These are phyloP conservation scores for Solanum dulcamara DNA, from an alignment of 257 asterid species.

Conservation along the genomic window DNA sequence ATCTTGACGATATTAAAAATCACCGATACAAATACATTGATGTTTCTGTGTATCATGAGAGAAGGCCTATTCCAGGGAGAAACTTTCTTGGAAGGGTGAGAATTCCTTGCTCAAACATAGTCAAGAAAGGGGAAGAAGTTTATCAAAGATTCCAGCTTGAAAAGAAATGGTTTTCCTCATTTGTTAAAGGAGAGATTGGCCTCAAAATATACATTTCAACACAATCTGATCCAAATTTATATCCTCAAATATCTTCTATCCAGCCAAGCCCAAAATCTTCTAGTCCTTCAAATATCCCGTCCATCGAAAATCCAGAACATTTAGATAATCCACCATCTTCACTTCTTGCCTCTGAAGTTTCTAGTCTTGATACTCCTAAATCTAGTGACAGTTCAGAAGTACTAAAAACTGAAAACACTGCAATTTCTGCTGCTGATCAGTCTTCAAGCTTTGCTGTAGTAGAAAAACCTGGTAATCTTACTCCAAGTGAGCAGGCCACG, in stretches of 20 bases:
- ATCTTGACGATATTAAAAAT: constrained; percentile 23
- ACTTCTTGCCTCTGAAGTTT: constrained; percentile 7
- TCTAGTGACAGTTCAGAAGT: not conserved
- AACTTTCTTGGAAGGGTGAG: constrained; percentile 55
- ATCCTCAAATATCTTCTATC: not conserved
- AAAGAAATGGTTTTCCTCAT: constrained; percentile 33
- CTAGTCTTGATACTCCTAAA: constrained; percentile 3
- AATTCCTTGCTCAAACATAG: constrained; percentile 51
- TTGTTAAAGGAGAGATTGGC: constrained; percentile 56
- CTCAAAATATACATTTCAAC: constrained; percentile 40
- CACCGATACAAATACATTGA: constrained; percentile 25
- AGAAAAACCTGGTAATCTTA: not conserved
- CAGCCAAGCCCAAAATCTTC: not conserved
- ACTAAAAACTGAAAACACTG: constrained; percentile 1
- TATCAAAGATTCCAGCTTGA: constrained; percentile 55
- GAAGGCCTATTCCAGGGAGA: constrained; percentile 35
- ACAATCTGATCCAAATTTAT: constrained; percentile 16
- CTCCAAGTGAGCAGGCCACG: constrained; percentile 8
- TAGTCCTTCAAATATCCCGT: constrained; percentile 2
- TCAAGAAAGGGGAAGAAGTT: constrained; percentile 51
- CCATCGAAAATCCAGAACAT: constrained; percentile 4
- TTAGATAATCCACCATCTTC: not conserved
- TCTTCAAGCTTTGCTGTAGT: not conserved
- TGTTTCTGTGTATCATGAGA: constrained; percentile 49
- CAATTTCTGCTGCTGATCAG: not conserved